These are phyloP conservation scores for Dacryopinax primogenitus DNA, from an alignment of 768 basidiomycete genomes.

Conservation along the genomic window DNA sequence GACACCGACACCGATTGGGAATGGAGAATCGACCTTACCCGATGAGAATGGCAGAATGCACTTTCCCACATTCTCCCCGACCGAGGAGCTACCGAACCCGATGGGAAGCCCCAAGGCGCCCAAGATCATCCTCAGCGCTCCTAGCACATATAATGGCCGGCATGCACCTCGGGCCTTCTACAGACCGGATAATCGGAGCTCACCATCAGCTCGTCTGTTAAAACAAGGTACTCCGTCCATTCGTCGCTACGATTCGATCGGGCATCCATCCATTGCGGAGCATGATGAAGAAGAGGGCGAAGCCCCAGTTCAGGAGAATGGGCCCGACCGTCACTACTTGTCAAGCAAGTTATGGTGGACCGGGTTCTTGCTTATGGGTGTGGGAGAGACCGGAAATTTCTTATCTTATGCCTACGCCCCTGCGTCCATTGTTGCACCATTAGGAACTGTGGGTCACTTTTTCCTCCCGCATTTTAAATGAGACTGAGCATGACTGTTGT, in stretches of 20 bases:
- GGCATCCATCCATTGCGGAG: background rate
- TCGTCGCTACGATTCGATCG: background rate
- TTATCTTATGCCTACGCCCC: constrained; percentile 82
- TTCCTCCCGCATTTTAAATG: constrained; percentile 11
- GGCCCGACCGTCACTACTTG: constrained; percentile 1
- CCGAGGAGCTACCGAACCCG: background rate
- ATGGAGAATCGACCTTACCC: background rate
- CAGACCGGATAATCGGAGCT: background rate
- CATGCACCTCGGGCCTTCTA: background rate
- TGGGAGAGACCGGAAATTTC: constrained; percentile 87
- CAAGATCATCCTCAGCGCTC: background rate
- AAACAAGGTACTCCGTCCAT: background rate
- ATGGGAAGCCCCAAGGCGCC: constrained; percentile 16
- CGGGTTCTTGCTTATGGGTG: constrained; percentile 76
- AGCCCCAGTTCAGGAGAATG: background rate
- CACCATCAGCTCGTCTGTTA: background rate
- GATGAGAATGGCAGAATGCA: background rate
- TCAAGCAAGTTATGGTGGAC: constrained; percentile 46
- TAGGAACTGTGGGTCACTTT: constrained; percentile 71
- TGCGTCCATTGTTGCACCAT: constrained; percentile 83
- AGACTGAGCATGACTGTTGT: background rate
- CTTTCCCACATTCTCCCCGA: background rate
- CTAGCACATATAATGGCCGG: background rate
- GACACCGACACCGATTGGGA: background rate
- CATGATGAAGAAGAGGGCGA: background rate